Base-by-base conservation (phyloP, 257 asterid genomes). In the Nemophila menziesii region DNA sequence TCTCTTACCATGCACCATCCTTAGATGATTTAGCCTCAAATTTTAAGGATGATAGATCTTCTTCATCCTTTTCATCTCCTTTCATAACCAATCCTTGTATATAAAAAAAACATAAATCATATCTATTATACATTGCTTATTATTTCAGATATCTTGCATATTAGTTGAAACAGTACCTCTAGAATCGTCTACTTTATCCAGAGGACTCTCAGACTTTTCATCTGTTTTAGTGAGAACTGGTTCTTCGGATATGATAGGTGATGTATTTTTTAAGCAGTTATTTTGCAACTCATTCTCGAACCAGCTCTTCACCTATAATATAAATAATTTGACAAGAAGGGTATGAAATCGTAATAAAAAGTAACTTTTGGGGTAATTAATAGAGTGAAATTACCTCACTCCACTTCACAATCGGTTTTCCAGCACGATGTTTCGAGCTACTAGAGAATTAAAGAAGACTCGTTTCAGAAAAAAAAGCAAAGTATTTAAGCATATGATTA, bases 1-100 rank as follows among this genome's bases (percentile, higher is more conserved):
- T 51, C 73, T 51, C 73, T 56, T 72, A 84, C 97, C 95, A 89
- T 29, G 97, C 97, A 43, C 81, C 90, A 49, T 89, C 97, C 61
- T 44, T 68, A 2, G 77, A 22, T 43, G 97, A 89, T 67, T 63
- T 73, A 2, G 98, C 95, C 67, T 84, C 95, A 55, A 80, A 84
- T 66, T 80, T 84, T 76, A 80, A 34, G 39, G 38, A 61, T 18
- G 82, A 63, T 16, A 62, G 22, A 46, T 80, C 74, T 47, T 80
- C 74, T 47, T 58, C 58, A 70, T 34, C 59, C 44, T 57, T 63
- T 57, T 51, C 62, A 49, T 65, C 95, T 83, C 83, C 49, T 44
- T 42, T 13, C 18, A 54, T 26, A 58, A 41, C 37, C 18, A 26
- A 41, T 33, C 17, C 33, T 12, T 2, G 15, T 56, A 18, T 46